Percentiles rank a stretch among this genome's conserved stretches.
phyloP scores from a whole-genome alignment of 2,329 filamentous ascomycete species.

The Allantophomopsis lycopodina region DNA sequence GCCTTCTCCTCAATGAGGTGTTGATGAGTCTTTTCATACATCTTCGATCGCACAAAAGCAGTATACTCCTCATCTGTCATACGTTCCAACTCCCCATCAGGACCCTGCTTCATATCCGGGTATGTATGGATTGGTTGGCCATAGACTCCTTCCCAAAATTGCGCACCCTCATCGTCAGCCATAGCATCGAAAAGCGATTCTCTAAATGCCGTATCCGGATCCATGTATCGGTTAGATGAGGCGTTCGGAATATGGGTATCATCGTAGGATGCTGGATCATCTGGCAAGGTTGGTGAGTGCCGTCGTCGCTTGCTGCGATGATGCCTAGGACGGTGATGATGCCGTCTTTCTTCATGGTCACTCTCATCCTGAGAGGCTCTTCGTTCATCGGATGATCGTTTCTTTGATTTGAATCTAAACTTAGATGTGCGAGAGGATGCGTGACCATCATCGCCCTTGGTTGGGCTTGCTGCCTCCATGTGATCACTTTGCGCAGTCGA shows the following conservation, averaged over 20 bases:
- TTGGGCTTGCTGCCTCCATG: too few relatives aligned
- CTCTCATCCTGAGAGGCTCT: slow-evolving; percentile 38
- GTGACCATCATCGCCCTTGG: slow-evolving; percentile 3
- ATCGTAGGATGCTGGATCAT: slow-evolving; percentile 22
- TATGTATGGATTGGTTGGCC: slow-evolving; percentile 88
- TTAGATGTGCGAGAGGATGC: slow-evolving; percentile 7
- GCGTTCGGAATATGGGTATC: slow-evolving; percentile 23
- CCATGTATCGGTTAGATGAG: slow-evolving; percentile 27
- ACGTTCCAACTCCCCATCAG: slow-evolving; percentile 50
- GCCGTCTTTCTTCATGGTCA: slow-evolving; percentile 32
- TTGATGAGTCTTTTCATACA: slow-evolving; percentile 93
- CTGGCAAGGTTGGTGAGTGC: slow-evolving; percentile 11
- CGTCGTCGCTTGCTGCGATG: slow-evolving; percentile 14
- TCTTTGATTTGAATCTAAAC: slow-evolving; percentile 17
- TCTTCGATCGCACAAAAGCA: slow-evolving; percentile 66
- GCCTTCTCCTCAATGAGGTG: slow-evolving; percentile 68
- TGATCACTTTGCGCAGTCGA: too few relatives aligned
- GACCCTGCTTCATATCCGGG: slow-evolving; percentile 26
- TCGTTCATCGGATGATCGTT: slow-evolving; percentile 19
- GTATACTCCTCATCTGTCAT: slow-evolving; percentile 95
- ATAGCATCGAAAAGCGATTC: slow-evolving; percentile 95
- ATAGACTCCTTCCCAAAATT: slow-evolving; percentile 94
- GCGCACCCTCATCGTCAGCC: slow-evolving; percentile 89
- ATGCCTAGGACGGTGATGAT: slow-evolving; percentile 4
- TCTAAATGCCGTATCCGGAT: slow-evolving; percentile 68